Evolutionary conservation across 305 asterid species (phyloP).

Genomic region (Fraxinus velutina): DNA sequence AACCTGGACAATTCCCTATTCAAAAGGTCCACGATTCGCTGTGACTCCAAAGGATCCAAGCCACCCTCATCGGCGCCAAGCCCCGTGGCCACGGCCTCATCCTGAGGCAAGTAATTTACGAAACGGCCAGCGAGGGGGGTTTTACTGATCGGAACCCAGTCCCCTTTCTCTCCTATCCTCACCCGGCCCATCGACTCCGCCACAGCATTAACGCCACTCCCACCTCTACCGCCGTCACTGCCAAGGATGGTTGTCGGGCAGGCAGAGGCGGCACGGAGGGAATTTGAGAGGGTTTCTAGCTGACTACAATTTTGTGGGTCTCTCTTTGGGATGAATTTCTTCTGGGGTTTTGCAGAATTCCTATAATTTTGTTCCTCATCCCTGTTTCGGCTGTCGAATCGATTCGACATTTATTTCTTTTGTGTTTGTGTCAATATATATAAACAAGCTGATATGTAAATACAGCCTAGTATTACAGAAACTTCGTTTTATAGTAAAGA

Average conservation of each 20-base stretch:
- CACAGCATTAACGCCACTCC: constrained; percentile 22
- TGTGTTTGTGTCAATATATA: no score
- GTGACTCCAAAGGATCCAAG: constrained; percentile 84
- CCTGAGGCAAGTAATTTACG: constrained; percentile 90
- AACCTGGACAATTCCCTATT: constrained; percentile 72
- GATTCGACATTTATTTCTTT: constrained; percentile 44
- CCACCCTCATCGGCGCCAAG: constrained; percentile 84
- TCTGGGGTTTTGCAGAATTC: constrained; percentile 42
- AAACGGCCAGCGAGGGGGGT: constrained; percentile 45
- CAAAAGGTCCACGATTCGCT: constrained; percentile 81
- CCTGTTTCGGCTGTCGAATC: constrained; percentile 35
- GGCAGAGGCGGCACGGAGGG: constrained; percentile 41
- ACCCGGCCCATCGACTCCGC: constrained; percentile 37
- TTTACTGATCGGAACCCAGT: constrained; percentile 39
- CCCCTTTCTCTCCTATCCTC: constrained; percentile 46
- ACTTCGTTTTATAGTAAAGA: neutral
- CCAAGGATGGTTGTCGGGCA: constrained; percentile 18
- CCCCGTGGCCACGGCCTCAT: constrained; percentile 94
- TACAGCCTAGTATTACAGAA: neutral
- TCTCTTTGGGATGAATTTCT: constrained; percentile 47
- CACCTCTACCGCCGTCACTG: neutral
- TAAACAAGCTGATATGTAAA: neutral
- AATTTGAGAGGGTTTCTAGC: constrained; percentile 56
- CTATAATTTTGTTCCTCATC: constrained; percentile 30
- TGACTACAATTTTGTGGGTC: constrained; percentile 37